Evolutionary conservation across 495 filamentous ascomycete species (phyloP).

Genomic region (Sporormia fimetaria): DNA sequence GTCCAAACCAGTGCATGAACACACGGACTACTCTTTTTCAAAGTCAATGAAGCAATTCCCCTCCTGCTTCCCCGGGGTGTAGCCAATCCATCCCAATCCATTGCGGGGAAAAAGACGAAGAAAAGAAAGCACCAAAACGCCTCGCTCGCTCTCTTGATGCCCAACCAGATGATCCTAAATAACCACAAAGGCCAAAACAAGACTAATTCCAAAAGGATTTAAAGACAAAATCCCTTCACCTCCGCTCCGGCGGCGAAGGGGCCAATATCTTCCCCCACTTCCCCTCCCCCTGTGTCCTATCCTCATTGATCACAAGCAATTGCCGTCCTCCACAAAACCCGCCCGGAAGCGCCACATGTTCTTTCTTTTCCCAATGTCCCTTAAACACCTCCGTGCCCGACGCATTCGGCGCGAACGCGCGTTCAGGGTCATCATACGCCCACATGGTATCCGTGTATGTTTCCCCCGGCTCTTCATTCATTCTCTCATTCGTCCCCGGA

Average conservation of each 20-base stretch:
- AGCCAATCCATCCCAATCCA: too few relatives aligned
- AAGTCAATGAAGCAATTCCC: too few relatives aligned
- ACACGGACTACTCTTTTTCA: too few relatives aligned
- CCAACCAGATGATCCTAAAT: too few relatives aligned
- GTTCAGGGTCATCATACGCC: constrained; percentile 17
- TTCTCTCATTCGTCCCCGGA: constrained; percentile 15
- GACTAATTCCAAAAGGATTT: too few relatives aligned
- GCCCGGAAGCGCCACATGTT: constrained; percentile 11
- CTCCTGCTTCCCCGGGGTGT: too few relatives aligned
- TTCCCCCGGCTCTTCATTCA: constrained; percentile 20
- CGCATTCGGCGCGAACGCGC: background rate
- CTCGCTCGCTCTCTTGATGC: too few relatives aligned
- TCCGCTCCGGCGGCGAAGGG: constrained; percentile 5
- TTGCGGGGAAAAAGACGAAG: too few relatives aligned
- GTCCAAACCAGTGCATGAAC: too few relatives aligned
- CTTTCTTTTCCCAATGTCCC: constrained; percentile 6
- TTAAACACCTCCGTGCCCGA: constrained; percentile 1
- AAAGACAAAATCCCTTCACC: too few relatives aligned
- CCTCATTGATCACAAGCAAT: constrained; percentile 20
- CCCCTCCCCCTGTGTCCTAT: constrained; percentile 10
- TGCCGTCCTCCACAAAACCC: constrained; percentile 22
- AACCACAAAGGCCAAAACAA: too few relatives aligned
- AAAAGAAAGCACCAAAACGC: too few relatives aligned
- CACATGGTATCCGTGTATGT: constrained; percentile 10
- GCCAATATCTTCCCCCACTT: constrained; percentile 16